Evolutionary conservation across 164 flowering plant genomes (phyloP).

Genomic region (Hamamelis virginiana): DNA sequence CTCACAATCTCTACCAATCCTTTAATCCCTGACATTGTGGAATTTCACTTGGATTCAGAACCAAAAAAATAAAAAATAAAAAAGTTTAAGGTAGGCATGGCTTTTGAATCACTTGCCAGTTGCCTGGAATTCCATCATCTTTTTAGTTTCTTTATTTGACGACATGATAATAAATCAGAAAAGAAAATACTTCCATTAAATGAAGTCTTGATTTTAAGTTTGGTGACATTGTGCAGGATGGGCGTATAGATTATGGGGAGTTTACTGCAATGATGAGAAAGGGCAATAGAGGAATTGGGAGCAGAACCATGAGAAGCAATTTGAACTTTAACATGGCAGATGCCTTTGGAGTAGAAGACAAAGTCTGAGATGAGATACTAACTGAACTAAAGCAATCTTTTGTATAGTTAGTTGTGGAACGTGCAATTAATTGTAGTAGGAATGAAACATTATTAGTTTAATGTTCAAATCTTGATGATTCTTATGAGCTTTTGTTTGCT

Average conservation of each 20-base stretch:
- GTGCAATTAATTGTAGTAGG: too few species aligned
- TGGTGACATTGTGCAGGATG: conserved; percentile 55
- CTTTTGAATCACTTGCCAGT: too few species aligned
- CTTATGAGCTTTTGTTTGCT: neutral
- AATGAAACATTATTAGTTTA: neutral
- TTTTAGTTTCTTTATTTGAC: neutral
- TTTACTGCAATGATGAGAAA: conserved; percentile 89
- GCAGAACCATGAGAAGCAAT: conserved; percentile 78
- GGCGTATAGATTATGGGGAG: conserved; percentile 77
- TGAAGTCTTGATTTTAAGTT: conserved; percentile 3
- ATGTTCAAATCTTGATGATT: neutral
- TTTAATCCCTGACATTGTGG: neutral
- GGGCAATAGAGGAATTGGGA: conserved; percentile 63
- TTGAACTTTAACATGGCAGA: conserved; percentile 67
- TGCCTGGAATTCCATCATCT: neutral
- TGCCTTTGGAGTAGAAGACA: conserved; percentile 40
- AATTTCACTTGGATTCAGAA: neutral
- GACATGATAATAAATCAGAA: too few species aligned
- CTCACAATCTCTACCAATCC: neutral
- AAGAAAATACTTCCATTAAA: neutral
- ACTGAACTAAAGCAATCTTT: neutral
- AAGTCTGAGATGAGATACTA: conserved; percentile 9
- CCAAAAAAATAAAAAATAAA: too few species aligned
- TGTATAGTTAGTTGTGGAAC: conserved; percentile 7
- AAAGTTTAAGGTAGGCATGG: too few species aligned